These are phyloP conservation scores for Aspergillus ellipticus DNA, from an alignment of 495 filamentous ascomycete species.

Conservation along the genomic window DNA sequence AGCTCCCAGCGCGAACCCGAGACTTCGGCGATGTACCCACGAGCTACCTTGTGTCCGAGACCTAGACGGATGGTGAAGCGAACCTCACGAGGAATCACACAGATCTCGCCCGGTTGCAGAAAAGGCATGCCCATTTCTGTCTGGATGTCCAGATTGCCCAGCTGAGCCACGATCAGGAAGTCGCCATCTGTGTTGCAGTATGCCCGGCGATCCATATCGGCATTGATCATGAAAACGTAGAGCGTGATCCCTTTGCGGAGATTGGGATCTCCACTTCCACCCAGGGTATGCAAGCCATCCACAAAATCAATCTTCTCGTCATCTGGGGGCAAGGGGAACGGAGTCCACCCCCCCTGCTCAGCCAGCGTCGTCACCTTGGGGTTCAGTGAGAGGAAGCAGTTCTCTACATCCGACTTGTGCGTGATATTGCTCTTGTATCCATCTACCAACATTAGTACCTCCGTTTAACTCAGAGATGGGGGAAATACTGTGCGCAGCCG, in stretches of 20 bases:
- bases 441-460: slow-evolving; percentile 21
- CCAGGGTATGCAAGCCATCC: slow-evolving; percentile 37
- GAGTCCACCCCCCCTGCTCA: slow-evolving; percentile 41
- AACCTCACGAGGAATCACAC: slow-evolving; percentile 38
- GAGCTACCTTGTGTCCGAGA: slow-evolving; percentile 23
- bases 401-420: slow-evolving; percentile 36
- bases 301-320: slow-evolving; percentile 37
- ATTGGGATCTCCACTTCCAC: slow-evolving; percentile 37
- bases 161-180: slow-evolving; percentile 38
- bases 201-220: slow-evolving; percentile 32
- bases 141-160: slow-evolving; percentile 39
- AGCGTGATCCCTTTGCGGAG: slow-evolving; percentile 33
- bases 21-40: slow-evolving; percentile 40
- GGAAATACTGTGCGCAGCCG: slow-evolving; percentile 34
- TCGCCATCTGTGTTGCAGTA: slow-evolving; percentile 43
- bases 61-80: slow-evolving; percentile 30
- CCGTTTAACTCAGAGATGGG: neutral
- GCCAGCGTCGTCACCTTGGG: slow-evolving; percentile 33
- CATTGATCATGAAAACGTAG: slow-evolving; percentile 36
- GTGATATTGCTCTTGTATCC: slow-evolving; percentile 31
- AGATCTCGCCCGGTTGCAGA: slow-evolving; percentile 40
- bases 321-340: slow-evolving; percentile 33
- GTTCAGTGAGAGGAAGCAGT: slow-evolving; percentile 39
- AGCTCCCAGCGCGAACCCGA: slow-evolving; percentile 39
- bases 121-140: slow-evolving; percentile 42